Percentiles rank a stretch among this genome's conserved stretches.
Conservation (phyloP, 106 monocot species). For the Hemerocallis citrina region DNA sequence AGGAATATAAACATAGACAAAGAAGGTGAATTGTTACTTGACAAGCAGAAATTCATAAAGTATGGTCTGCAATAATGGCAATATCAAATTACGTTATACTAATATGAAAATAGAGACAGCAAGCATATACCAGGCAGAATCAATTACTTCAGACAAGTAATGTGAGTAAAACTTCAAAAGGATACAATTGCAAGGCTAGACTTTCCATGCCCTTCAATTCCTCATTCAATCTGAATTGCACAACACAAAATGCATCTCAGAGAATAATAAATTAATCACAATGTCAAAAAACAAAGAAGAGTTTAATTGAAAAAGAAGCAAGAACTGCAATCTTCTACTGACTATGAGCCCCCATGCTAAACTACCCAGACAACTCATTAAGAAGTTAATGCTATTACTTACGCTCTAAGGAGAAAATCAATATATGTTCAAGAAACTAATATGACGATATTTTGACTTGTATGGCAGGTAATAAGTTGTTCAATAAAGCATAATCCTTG, state of each 20-base stretch:
- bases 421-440: no score
- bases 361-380: no score
- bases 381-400: no score
- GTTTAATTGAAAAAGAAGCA: no score
- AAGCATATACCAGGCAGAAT: not conserved
- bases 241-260: not conserved
- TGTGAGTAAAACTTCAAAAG: conserved; percentile 10
- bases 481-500: no score
- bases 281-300: no score
- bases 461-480: no score
- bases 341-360: no score
- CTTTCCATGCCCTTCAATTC: conserved; percentile 68
- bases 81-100: not conserved
- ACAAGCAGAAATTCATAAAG: not conserved
- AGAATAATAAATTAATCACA: not conserved
- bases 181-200: conserved; percentile 66
- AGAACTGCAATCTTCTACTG: no score
- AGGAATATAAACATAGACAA: not conserved
- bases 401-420: no score
- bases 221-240: conserved; percentile 51
- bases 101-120: not conserved
- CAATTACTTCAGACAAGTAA: not conserved
- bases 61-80: not conserved
- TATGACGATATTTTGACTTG: no score
- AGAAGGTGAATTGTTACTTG: not conserved